Percentiles rank a stretch among this genome's conserved stretches.
Conservation (phyloP, 768 basidiomycete species). For the Hortiboletus flavorubellus region DNA sequence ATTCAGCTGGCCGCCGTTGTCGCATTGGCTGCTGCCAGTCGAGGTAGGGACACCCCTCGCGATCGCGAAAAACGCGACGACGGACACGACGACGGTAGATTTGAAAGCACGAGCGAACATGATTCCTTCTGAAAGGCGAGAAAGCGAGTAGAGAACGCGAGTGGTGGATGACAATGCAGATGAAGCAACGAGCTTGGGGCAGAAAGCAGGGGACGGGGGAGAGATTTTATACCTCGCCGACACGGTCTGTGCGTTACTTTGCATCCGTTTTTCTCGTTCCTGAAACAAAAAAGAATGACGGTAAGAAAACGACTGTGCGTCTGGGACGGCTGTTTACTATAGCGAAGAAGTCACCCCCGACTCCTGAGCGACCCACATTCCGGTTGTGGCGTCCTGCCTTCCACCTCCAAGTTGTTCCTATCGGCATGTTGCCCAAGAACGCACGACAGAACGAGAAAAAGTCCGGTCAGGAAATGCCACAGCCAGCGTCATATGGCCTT, state of each 20-base stretch:
- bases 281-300: background rate
- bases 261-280: background rate
- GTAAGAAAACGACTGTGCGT: background rate
- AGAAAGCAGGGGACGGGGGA: background rate
- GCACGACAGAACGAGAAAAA: background rate
- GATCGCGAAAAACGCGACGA: constrained; percentile 6
- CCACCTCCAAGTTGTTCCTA: constrained; percentile 1
- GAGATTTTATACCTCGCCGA: constrained; percentile 13
- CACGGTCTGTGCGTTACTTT: constrained; percentile 2
- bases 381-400: constrained; percentile 7
- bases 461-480: constrained; percentile 3
- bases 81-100: constrained; percentile 9
- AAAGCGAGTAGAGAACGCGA: background rate
- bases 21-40: background rate
- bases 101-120: constrained; percentile 15
- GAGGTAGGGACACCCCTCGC: background rate
- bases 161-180: background rate
- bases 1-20: constrained; percentile 1
- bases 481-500: background rate
- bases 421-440: background rate
- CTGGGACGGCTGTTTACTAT: constrained; percentile 3
- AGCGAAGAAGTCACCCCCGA: constrained; percentile 1
- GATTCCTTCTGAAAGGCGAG: background rate
- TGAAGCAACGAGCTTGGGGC: background rate
- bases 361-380: background rate